Conservation (phyloP, 2,329 filamentous ascomycete species). For the Penicillium psychrosexuale region DNA sequence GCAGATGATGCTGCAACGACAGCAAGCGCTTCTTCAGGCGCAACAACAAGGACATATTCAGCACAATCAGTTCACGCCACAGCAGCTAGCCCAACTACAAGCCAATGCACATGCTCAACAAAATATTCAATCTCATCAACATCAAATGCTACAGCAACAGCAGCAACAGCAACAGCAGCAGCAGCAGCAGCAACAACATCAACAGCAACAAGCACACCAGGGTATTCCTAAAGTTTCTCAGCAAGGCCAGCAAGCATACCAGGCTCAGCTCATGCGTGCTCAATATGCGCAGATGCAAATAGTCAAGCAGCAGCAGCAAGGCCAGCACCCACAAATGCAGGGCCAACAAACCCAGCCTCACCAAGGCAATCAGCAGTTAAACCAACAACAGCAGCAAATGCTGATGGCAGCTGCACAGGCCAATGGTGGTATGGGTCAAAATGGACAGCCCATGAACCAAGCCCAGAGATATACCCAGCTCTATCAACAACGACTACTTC, state of each 20-base stretch:
- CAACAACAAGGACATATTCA: conserved; percentile 39
- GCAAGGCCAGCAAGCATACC: conserved; percentile 35
- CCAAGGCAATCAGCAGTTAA: conserved; percentile 35
- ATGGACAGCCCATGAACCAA: conserved; percentile 28
- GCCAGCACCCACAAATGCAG: conserved; percentile 27
- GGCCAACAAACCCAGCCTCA: conserved; percentile 28
- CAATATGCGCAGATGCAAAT: conserved; percentile 41
- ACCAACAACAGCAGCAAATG: conserved; percentile 39
- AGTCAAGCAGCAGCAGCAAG: conserved; percentile 28
- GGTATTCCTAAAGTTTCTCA: conserved; percentile 21
- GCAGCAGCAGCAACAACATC: conserved; percentile 23
- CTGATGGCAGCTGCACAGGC: conserved; percentile 40
- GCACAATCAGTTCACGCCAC: conserved; percentile 38
- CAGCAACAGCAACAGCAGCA: conserved; percentile 22
- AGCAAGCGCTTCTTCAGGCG: conserved; percentile 38
- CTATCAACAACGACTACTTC: conserved; percentile 36
- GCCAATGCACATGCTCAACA: conserved; percentile 47
- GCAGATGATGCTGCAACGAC: conserved; percentile 37
- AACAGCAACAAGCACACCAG: conserved; percentile 22
- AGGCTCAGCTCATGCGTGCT: conserved; percentile 38
- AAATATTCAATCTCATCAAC: conserved; percentile 43
- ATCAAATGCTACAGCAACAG: conserved; percentile 37
- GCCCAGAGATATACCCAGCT: conserved; percentile 37
- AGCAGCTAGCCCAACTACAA: conserved; percentile 43
- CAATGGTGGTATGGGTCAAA: conserved; percentile 36